These are phyloP conservation scores for Pilatotrama ljubarskyi DNA, from an alignment of 768 basidiomycete species.

Conservation along the genomic window DNA sequence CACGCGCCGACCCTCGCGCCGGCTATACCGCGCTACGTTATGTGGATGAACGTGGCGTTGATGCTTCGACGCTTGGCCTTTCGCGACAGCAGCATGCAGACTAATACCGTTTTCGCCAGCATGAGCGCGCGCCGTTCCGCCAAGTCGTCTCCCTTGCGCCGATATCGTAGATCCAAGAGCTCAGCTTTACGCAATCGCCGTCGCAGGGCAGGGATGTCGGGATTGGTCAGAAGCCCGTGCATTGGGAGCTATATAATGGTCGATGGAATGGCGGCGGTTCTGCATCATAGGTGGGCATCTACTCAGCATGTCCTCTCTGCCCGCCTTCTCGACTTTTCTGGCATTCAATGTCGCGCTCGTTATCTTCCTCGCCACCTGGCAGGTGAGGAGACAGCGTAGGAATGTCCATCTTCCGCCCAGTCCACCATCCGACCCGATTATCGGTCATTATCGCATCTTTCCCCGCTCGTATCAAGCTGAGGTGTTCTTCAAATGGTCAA, in stretches of 20 bases:
- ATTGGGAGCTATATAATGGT: background rate
- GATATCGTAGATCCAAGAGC: background rate
- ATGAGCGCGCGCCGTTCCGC: background rate
- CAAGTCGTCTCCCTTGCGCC: background rate
- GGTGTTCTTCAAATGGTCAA: slow-evolving; percentile 34
- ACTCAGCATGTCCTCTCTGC: background rate
- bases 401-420: slow-evolving; percentile 34
- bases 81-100: background rate
- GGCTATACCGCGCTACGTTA: background rate
- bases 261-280: background rate
- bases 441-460: slow-evolving; percentile 40
- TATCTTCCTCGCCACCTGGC: background rate
- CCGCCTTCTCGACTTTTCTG: background rate
- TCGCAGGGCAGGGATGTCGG: background rate
- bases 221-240: background rate
- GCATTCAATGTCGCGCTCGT: slow-evolving; percentile 3
- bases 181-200: background rate
- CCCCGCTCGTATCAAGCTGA: slow-evolving; percentile 32
- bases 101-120: background rate
- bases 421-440: slow-evolving; percentile 38
- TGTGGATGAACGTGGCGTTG: background rate
- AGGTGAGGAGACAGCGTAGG: background rate
- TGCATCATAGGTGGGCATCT: background rate
- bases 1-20: background rate
- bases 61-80: background rate